Evolutionary conservation across 768 basidiomycete genomes (phyloP), one percentile per base, ranked within the genome.

Genomic region (Suillus ampliporus): DNA sequence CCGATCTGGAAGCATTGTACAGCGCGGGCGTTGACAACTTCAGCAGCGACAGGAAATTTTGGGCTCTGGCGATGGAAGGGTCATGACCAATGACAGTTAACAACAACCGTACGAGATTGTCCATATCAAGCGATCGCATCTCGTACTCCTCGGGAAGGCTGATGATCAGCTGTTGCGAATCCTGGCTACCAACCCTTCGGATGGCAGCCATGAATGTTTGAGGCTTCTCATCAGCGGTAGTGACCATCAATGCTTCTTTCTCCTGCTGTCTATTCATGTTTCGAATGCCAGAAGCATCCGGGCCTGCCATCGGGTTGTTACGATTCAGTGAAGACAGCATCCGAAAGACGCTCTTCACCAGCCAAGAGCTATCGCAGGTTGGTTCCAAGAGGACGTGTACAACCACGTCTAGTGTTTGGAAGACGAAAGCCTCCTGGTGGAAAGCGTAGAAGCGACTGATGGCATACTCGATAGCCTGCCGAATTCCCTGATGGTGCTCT

Each of bases 61-160:
- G 85, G 2, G 91, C 88, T 23, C 91, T 86, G 26, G 84, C 73
- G 52, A 87, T 87, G 5, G 83, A 79, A 17, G 88, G 81, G 71
- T 92, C 88, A 65, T 92, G 88, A 7, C 90, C 91, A 59, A 94
- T 90, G 62, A 94, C 88, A 1, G 91, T 93, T 35, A 92, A 80
- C 70, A 92, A 86, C 9, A 94, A 79, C 17, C 87, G 84, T 34
- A 91, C 84, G 28, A 92, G 79, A 68, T 92, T 80, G 63, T 89
- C 88, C 68, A 89, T 78, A 21, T 78, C 78, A 15, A 94, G 80
- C 4, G 80, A 76, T 62, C 79, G 80, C 21, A 81, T 78, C 70
- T 88, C 87, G 64, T 87, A 87, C 64, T 80, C 72, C 35, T 88
- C 85, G 4, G 85, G 86, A 54, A 87, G 75, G 31, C 81, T 77